Conservation (phyloP, 768 basidiomycete species). For the Leccinellum rugosiceps region DNA sequence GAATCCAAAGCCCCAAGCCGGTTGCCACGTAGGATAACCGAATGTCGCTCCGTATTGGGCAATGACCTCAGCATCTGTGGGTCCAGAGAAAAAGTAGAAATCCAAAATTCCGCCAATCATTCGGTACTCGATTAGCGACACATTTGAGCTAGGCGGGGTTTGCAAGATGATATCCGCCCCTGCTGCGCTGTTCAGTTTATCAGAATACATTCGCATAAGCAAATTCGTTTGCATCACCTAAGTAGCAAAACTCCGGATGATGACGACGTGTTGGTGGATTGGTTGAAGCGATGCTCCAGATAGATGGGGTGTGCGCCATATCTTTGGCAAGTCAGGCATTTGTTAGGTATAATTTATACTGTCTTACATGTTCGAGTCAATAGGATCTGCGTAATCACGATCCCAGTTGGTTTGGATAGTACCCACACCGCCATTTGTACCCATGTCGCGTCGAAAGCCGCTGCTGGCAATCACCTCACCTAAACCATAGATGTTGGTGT, state of each 20-base stretch:
- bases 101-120: constrained; percentile 73
- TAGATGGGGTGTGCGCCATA: constrained; percentile 76
- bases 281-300: constrained; percentile 67
- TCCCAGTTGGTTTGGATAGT: constrained; percentile 70
- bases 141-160: constrained; percentile 51
- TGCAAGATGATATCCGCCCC: constrained; percentile 70
- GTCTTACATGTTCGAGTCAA: constrained; percentile 63
- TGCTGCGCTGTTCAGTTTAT: constrained; percentile 44
- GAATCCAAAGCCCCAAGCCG: constrained; percentile 76
- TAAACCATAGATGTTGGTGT: constrained; percentile 74
- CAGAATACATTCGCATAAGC: neutral
- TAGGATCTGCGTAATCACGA: constrained; percentile 57
- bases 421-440: constrained; percentile 44
- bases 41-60: constrained; percentile 68
- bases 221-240: constrained; percentile 38
- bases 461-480: constrained; percentile 71
- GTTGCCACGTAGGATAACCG: constrained; percentile 69
- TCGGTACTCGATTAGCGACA: constrained; percentile 68
- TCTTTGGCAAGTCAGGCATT: constrained; percentile 28
- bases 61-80: constrained; percentile 50
- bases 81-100: constrained; percentile 72
- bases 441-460: constrained; percentile 63
- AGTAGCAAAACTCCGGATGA: constrained; percentile 78
- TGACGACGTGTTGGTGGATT: constrained; percentile 44
- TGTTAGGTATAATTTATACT: neutral